These are phyloP conservation scores for Pseudomassariella vexata DNA, from an alignment of 2,329 filamentous ascomycete genomes.

Conservation along the genomic window DNA sequence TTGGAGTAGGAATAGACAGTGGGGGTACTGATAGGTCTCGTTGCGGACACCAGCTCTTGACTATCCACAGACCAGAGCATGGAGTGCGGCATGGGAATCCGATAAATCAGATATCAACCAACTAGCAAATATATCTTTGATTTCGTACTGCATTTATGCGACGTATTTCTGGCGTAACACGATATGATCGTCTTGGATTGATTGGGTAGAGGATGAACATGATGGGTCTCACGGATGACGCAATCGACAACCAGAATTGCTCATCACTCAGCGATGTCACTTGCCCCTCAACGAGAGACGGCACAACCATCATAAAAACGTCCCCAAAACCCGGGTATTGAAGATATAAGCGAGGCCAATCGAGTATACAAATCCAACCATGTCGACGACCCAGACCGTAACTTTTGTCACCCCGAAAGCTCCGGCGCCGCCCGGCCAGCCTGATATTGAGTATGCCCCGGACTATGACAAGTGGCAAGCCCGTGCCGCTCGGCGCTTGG, in stretches of 20 bases:
- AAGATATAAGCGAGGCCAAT: conserved; percentile 6
- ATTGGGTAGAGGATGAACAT: too few species aligned
- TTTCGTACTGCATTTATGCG: too few species aligned
- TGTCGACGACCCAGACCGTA: conserved; percentile 9
- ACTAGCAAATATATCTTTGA: too few species aligned
- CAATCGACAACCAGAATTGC: conserved; percentile 18
- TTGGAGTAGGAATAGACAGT: too few species aligned
- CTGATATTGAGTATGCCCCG: conserved; percentile 54
- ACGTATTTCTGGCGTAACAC: too few species aligned
- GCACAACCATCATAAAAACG: background rate
- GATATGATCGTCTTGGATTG: too few species aligned
- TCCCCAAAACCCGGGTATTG: background rate
- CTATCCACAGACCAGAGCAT: too few species aligned
- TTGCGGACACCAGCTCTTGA: too few species aligned
- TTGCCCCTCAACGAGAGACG: background rate
- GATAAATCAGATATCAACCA: too few species aligned
- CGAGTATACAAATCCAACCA: conserved; percentile 4
- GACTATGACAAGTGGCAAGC: conserved; percentile 47
- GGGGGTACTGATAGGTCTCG: too few species aligned
- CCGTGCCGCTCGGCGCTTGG: conserved; percentile 37
- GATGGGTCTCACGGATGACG: conserved; percentile 9
- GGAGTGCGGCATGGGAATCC: too few species aligned
- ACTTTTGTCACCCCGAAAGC: conserved; percentile 18
- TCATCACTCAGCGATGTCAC: conserved; percentile 1
- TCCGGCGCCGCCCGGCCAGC: conserved; percentile 36